Conservation (phyloP, 2,329 filamentous ascomycete genomes). For the Aspergillus pseudoglaucus region DNA sequence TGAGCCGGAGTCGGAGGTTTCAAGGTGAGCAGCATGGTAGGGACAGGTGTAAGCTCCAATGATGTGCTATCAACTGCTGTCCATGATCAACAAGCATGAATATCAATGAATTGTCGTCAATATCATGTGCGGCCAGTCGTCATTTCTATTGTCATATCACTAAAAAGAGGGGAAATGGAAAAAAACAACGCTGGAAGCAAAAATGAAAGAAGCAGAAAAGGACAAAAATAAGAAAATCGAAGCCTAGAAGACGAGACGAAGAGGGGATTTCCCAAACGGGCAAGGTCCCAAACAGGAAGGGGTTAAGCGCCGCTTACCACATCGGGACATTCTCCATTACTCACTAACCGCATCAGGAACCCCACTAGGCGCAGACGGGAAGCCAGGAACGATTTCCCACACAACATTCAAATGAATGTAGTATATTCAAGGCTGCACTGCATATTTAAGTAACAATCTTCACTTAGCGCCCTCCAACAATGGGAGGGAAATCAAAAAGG, state of each 20-base stretch:
- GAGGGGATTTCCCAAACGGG: constrained; percentile 16
- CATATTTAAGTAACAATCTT: too few relatives aligned
- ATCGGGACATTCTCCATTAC: constrained; percentile 15
- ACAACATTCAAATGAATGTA: too few relatives aligned
- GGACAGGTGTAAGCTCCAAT: too few relatives aligned
- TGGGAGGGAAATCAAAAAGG: background rate
- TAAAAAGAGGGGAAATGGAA: background rate
- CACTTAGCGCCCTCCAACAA: too few relatives aligned
- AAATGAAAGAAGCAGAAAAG: constrained; percentile 13
- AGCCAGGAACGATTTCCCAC: too few relatives aligned
- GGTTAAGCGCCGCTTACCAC: constrained; percentile 9
- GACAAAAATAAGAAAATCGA: constrained; percentile 7
- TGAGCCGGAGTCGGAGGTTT: constrained; percentile 38
- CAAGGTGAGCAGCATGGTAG: constrained; percentile 46
- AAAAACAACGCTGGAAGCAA: background rate
- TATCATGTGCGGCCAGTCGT: too few relatives aligned
- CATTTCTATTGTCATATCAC: background rate
- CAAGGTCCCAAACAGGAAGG: constrained; percentile 22
- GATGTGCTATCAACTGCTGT: too few relatives aligned
- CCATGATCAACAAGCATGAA: too few relatives aligned
- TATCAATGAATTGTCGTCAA: too few relatives aligned
- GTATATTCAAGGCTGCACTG: too few relatives aligned
- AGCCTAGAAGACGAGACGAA: constrained; percentile 10
- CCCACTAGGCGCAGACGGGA: too few relatives aligned
- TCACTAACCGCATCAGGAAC: constrained; percentile 9